Evolutionary conservation across 768 basidiomycete genomes (phyloP).

Genomic region (Podaxis sp.): DNA sequence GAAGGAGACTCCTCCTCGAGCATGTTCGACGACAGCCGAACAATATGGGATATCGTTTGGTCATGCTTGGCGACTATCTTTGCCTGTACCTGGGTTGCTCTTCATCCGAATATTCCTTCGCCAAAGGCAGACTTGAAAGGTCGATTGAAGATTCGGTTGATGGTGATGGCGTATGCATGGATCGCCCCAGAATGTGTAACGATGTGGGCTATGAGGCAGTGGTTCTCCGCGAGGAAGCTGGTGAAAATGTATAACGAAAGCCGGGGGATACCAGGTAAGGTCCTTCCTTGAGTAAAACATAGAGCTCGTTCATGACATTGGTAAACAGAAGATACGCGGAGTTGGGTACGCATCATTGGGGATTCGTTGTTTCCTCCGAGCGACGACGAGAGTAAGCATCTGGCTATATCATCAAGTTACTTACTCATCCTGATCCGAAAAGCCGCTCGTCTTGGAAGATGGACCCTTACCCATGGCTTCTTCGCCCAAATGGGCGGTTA

Average conservation of each 20-base stretch:
- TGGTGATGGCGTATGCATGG: constrained; percentile 12
- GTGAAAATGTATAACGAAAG: constrained; percentile 11
- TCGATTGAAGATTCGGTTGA: not conserved
- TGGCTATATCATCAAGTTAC: not conserved
- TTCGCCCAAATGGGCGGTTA: constrained; percentile 15
- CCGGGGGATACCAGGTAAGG: not conserved
- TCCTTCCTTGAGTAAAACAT: not conserved
- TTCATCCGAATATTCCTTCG: constrained; percentile 24
- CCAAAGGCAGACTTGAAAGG: not conserved
- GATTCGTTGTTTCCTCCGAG: not conserved
- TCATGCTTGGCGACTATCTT: constrained; percentile 23
- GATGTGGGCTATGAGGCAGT: constrained; percentile 23
- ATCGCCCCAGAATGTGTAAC: constrained; percentile 22
- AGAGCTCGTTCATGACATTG: not conserved
- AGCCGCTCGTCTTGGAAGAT: not conserved
- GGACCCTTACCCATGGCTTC: constrained; percentile 8
- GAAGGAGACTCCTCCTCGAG: not conserved
- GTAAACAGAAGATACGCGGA: not conserved
- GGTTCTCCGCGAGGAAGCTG: constrained; percentile 16
- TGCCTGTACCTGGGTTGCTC: constrained; percentile 24
- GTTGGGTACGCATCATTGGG: not conserved
- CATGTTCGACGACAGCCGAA: constrained; percentile 6
- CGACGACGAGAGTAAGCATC: not conserved
- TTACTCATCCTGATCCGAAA: not conserved
- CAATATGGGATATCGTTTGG: constrained; percentile 21